These are phyloP conservation scores for Cystofilobasidium bisporidii DNA, from an alignment of 768 basidiomycete species.

Conservation along the genomic window DNA sequence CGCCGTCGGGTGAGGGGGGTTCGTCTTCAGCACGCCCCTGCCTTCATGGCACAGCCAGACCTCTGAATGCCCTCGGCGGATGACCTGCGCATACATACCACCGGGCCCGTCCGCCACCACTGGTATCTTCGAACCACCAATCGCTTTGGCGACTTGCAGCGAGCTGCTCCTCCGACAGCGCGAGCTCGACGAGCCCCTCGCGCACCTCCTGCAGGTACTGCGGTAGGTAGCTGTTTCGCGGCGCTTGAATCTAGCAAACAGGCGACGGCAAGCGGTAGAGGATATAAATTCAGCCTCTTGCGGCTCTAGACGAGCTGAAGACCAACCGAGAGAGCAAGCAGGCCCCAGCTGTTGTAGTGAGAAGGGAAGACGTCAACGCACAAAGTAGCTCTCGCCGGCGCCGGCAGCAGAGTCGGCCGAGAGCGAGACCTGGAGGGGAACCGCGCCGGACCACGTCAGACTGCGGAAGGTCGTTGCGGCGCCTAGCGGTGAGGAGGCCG, in stretches of 20 bases:
- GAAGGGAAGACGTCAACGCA: constrained; percentile 30
- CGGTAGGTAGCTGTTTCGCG: constrained; percentile 86
- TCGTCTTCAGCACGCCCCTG: no score
- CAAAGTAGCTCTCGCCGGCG: constrained; percentile 69
- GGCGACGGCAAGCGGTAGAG: not conserved
- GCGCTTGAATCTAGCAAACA: constrained; percentile 49
- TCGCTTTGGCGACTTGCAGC: constrained; percentile 72
- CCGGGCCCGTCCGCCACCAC: constrained; percentile 28
- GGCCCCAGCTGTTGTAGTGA: no score
- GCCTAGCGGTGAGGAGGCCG: no score
- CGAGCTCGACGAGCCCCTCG: constrained; percentile 79
- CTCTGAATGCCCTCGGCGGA: not conserved
- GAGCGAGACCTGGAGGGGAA: constrained; percentile 79
- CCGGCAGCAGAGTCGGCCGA: constrained; percentile 79
- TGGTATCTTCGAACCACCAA: constrained; percentile 93
- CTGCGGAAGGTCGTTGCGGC: constrained; percentile 51
- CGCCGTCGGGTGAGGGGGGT: no score
- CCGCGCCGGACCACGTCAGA: constrained; percentile 81
- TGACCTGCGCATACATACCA: constrained; percentile 18
- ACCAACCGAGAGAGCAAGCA: no score
- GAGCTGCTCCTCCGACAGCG: constrained; percentile 75
- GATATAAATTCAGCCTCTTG: no score
- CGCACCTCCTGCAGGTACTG: constrained; percentile 80
- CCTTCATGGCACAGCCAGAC: no score
- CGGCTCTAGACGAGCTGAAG: no score